These are phyloP conservation scores for Ceratobasidium sp. DNA, from an alignment of 1,284 basidiomycete species.

Conservation along the genomic window DNA sequence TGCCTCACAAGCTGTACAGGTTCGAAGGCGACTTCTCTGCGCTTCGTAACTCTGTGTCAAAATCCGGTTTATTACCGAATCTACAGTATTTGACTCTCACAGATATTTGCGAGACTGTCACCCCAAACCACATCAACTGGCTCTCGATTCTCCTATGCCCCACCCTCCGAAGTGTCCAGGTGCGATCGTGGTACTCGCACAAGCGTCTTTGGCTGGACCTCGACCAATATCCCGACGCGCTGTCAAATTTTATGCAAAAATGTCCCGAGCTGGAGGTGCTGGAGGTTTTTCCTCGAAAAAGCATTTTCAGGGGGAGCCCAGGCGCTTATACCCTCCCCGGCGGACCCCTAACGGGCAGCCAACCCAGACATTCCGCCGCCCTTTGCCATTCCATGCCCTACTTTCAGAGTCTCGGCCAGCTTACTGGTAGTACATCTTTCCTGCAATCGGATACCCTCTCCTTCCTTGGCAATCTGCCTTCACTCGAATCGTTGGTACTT, in stretches of 20 bases:
- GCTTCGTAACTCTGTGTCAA: background rate
- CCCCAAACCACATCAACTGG: background rate
- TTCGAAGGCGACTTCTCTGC: background rate
- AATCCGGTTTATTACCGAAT: background rate
- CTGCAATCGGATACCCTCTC: background rate
- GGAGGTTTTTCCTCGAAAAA: background rate
- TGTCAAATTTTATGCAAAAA: background rate
- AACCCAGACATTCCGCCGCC: background rate
- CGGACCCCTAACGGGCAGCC: too few species aligned
- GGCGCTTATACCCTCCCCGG: background rate
- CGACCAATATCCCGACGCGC: background rate
- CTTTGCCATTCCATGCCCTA: background rate
- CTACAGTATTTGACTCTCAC: background rate
- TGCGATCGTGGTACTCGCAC: background rate
- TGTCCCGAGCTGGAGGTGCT: background rate
- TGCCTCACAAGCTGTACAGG: background rate
- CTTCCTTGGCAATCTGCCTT: background rate
- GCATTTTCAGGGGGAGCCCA: background rate
- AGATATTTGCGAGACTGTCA: background rate
- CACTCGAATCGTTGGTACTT: background rate
- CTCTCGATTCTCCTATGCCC: constrained; percentile 1
- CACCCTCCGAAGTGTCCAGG: background rate
- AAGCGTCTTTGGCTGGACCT: background rate
- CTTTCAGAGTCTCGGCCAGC: background rate
- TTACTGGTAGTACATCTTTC: background rate